Evolutionary conservation across 148 eudicot genomes (phyloP), one percentile per base, ranked within the genome.

Genomic region (Talinum fruticosum): DNA sequence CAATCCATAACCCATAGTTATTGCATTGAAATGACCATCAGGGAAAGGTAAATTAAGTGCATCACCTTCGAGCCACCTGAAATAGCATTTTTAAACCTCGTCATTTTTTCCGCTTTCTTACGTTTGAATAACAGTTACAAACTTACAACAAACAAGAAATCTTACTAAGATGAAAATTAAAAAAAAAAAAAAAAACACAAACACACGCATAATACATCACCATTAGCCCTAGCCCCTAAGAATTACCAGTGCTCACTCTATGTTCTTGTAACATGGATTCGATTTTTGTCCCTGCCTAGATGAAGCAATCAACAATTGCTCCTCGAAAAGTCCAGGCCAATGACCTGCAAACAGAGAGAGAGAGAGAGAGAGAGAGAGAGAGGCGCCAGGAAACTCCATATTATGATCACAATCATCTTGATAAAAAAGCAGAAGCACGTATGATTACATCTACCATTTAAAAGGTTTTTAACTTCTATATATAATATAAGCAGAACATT

Each of bases 11-110:
- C 98, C 97, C 81, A 95, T 84, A 69, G 94, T 95, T 65, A 91
- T 74, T 72, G 97, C 94, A 86, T 95, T 96, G 76, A 95, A 95
- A 82, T 74, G 83, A 44, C 79, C 85, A 65, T 87, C 87, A 32
- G 84, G 78, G 80, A 91, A 95, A 24, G 97, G 97, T 49, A 93
- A 89, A 70, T 86, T 86, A 80, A 88, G 90, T 15, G 97, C 94
- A 91, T 90, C 80, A 72, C 97, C 97, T 83, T 93, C 93, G 72
- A 93, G 76, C 99, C 97, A 95, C 89, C 98, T 95, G 54, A 69
- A 66, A 45, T 30, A 66, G 30, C 76, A 67, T 44, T 49, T 30
- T n/a, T 59, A 0, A 49, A 24, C 75, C 30, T 73, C 34, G 30
- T 28, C 61, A 2, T 51, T 19, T 23, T 38, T 38, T 24, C 16